These are phyloP conservation scores for Trapa incisa DNA, from an alignment of 345 rosid genomes.

Conservation along the genomic window DNA sequence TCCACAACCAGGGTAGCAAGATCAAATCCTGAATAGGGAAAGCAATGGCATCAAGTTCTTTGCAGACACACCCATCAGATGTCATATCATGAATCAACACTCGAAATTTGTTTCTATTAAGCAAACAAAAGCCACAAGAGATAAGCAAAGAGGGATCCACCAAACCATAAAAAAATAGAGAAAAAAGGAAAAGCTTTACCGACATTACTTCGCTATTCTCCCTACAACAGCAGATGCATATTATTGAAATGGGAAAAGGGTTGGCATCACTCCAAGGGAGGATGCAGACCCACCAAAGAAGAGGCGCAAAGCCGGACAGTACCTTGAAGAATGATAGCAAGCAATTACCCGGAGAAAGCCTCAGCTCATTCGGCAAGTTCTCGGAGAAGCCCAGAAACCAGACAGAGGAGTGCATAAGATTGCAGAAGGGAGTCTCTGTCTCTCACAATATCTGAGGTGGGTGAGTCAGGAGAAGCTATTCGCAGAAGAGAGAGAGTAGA, in stretches of 20 bases:
- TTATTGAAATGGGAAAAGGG: not conserved
- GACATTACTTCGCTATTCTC: not conserved
- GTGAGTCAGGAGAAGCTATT: not conserved
- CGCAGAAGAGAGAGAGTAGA: not conserved
- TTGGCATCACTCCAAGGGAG: not conserved
- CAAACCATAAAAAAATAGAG: not conserved
- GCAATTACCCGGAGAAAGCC: constrained; percentile 6
- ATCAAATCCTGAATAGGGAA: not conserved
- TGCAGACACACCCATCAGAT: not conserved
- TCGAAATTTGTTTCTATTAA: not conserved
- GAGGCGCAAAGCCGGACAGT: not conserved
- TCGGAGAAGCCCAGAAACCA: constrained; percentile 2
- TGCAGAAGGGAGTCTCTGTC: not conserved
- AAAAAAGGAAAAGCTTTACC: not conserved
- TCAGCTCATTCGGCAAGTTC: not conserved
- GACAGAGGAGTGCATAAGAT: not conserved
- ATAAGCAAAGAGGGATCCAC: not conserved
- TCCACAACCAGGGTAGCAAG: constrained; percentile 1
- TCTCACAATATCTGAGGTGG: constrained; percentile 3
- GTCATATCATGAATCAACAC: not conserved
- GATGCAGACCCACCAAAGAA: not conserved
- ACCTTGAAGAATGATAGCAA: not conserved
- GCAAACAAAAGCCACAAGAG: not conserved
- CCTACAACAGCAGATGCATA: not conserved
- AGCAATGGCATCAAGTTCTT: not conserved